Conservation (phyloP, 306 rosid species). For the Urtica urens region DNA sequence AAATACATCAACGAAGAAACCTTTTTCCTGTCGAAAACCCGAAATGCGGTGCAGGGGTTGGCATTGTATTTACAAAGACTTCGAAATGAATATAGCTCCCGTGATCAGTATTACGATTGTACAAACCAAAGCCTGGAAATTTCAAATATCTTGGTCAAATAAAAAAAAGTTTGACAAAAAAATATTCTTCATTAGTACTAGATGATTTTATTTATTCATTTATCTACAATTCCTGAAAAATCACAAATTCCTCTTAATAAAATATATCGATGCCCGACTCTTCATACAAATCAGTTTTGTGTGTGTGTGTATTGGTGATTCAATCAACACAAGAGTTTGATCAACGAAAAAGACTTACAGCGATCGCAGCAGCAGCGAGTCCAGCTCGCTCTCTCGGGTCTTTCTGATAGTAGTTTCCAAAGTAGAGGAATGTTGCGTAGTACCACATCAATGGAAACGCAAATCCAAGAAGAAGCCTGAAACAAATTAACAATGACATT, state of each 20-base stretch:
- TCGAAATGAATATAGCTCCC: conserved; percentile 18
- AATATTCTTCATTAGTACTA: too few species aligned
- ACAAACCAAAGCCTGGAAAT: conserved; percentile 61
- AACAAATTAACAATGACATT: conserved; percentile 14
- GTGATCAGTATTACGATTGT: conserved; percentile 38
- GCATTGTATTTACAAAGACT: conserved; percentile 17
- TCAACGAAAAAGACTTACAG: conserved; percentile 72
- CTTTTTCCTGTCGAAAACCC: too few species aligned
- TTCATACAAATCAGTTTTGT: too few species aligned
- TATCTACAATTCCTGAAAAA: too few species aligned
- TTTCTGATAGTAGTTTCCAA: conserved; percentile 53
- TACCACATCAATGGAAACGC: conserved; percentile 74
- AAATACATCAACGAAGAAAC: too few species aligned
- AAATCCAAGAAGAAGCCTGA: conserved; percentile 77
- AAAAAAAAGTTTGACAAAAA: too few species aligned
- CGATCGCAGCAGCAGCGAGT: conserved; percentile 88
- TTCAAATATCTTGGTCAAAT: too few species aligned
- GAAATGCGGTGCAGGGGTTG: neutral
- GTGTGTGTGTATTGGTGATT: too few species aligned
- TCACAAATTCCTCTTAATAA: too few species aligned
- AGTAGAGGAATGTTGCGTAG: conserved; percentile 78
- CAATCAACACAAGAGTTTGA: too few species aligned
- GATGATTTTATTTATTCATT: too few species aligned
- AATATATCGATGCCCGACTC: too few species aligned
- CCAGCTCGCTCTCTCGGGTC: conserved; percentile 97